These are phyloP conservation scores for Wickerhamia fluorescens DNA, from an alignment of 805 yeast species.

Conservation along the genomic window DNA sequence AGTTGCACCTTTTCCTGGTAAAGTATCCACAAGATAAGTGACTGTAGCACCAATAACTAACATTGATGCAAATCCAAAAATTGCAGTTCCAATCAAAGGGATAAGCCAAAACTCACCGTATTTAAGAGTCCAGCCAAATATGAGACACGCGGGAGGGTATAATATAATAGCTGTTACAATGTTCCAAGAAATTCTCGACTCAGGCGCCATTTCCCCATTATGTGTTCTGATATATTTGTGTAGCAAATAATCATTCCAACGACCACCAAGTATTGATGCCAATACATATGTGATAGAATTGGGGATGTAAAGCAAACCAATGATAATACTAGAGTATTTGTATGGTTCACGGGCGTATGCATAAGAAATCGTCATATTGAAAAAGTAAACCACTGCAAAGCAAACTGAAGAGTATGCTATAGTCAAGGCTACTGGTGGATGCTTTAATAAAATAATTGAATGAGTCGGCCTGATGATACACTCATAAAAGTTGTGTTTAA, in stretches of 20 bases:
- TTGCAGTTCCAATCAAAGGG: conserved; percentile 74
- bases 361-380: conserved; percentile 67
- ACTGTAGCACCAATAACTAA: conserved; percentile 74
- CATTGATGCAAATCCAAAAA: conserved; percentile 81
- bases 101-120: conserved; percentile 64
- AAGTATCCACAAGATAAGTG: conserved; percentile 74
- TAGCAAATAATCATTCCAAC: conserved; percentile 64
- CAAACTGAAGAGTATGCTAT: conserved; percentile 63
- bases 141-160: conserved; percentile 58
- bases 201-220: conserved; percentile 66
- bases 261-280: conserved; percentile 77
- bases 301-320: conserved; percentile 77
- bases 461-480: conserved; percentile 53
- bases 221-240: conserved; percentile 44
- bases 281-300: conserved; percentile 71
- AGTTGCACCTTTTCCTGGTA: conserved; percentile 85
- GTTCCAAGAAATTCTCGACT: conserved; percentile 72
- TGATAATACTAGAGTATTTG: conserved; percentile 54
- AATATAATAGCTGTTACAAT: conserved; percentile 56
- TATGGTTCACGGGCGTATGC: conserved; percentile 61
- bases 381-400: conserved; percentile 62
- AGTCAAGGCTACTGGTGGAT: conserved; percentile 70
- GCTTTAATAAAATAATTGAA: conserved; percentile 50
- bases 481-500: conserved; percentile 32
- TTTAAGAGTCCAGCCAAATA: conserved; percentile 79